phyloP scores from a whole-genome alignment of 352 stramenopile species.

The Pythium periplocum region DNA sequence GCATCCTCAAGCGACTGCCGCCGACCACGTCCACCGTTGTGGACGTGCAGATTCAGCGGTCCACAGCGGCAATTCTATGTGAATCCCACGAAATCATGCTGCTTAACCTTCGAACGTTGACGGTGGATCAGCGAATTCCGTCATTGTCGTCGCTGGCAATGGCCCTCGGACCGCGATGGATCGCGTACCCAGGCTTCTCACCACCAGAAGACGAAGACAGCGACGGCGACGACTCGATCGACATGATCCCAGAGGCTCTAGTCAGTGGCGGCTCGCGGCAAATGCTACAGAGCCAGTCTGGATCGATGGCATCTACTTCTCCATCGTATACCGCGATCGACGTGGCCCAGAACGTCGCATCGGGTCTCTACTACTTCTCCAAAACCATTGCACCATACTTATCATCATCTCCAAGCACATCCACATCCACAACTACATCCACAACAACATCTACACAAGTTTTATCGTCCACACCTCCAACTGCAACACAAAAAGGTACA shows the following conservation, averaged over 20 bases:
- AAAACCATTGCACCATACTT: conserved; percentile 77
- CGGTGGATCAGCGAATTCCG: conserved; percentile 35
- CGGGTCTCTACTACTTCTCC: conserved; percentile 79
- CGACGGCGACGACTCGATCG: conserved; percentile 37
- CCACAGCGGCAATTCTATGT: conserved; percentile 51
- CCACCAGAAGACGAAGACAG: conserved; percentile 10
- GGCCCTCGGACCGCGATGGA: conserved; percentile 58
- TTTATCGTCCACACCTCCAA: no score
- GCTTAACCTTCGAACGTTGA: conserved; percentile 48
- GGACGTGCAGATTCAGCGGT: conserved; percentile 60
- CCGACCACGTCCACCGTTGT: conserved; percentile 59
- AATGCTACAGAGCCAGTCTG: conserved; percentile 4
- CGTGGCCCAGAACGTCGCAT: conserved; percentile 85
- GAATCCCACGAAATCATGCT: conserved; percentile 66
- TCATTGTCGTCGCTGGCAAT: conserved; percentile 54
- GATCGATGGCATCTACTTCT: conserved; percentile 14
- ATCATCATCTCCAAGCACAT: conserved; percentile 49
- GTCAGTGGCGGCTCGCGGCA: conserved; percentile 24
- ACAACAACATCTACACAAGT: conserved; percentile 4
- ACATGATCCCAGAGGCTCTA: conserved; percentile 33
- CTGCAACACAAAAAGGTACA: background rate
- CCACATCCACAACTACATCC: background rate
- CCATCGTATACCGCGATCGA: conserved; percentile 64
- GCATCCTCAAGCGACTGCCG: conserved; percentile 42
- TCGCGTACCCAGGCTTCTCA: conserved; percentile 52